These are phyloP conservation scores for Malus sieversii DNA, from an alignment of 306 rosid genomes.

Conservation along the genomic window DNA sequence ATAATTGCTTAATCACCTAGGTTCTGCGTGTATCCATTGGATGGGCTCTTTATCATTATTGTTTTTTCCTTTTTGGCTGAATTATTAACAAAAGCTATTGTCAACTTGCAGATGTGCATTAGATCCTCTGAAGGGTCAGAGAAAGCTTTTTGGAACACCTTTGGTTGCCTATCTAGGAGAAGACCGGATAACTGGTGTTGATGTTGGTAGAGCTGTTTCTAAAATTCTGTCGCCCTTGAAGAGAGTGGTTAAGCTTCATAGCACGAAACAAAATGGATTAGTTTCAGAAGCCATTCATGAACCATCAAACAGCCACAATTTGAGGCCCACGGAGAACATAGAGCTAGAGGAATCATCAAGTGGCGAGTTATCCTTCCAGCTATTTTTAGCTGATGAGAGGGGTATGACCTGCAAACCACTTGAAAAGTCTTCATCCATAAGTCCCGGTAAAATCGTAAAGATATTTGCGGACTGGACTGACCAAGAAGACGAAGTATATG, in stretches of 20 bases:
- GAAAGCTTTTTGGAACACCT: slow-evolving; percentile 79
- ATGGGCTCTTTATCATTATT: background rate
- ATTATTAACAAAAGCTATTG: background rate
- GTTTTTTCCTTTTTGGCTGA: background rate
- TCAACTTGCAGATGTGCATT: slow-evolving; percentile 33
- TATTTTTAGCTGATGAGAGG: slow-evolving; percentile 46
- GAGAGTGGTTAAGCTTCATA: slow-evolving; percentile 46
- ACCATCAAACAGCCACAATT: slow-evolving; percentile 37
- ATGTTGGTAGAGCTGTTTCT: slow-evolving; percentile 45
- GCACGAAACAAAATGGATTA: slow-evolving; percentile 68
- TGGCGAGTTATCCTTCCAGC: slow-evolving; percentile 54
- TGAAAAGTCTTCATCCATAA: slow-evolving; percentile 47
- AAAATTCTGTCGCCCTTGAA: slow-evolving; percentile 66
- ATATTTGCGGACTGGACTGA: slow-evolving; percentile 80
- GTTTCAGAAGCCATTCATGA: slow-evolving; percentile 39
- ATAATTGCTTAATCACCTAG: background rate
- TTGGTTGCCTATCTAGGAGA: slow-evolving; percentile 70
- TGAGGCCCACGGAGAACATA: slow-evolving; percentile 22
- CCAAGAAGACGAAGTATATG: slow-evolving; percentile 59
- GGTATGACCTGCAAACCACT: slow-evolving; percentile 51
- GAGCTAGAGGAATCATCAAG: slow-evolving; percentile 47
- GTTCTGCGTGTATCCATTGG: background rate
- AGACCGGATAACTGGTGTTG: slow-evolving; percentile 48
- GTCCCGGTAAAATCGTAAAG: slow-evolving; percentile 38
- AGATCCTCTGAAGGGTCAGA: slow-evolving; percentile 56